A percentile compares a stretch with the other conserved stretches of the same genome.
phyloP scores from a whole-genome alignment of 1,284 basidiomycete species.

The Cerioporus squamosus region DNA sequence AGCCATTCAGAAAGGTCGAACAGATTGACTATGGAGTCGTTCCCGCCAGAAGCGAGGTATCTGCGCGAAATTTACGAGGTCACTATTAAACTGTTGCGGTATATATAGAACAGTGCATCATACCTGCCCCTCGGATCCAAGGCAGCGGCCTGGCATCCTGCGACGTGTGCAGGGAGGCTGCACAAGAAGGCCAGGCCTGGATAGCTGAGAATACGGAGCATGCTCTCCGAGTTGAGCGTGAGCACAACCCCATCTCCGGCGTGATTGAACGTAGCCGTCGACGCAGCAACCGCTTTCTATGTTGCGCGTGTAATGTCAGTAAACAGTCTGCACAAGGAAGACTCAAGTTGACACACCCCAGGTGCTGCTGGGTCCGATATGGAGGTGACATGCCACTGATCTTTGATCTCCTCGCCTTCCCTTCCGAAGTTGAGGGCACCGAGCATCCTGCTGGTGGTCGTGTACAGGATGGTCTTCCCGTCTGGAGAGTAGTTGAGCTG shows the following conservation, averaged over 20 bases:
- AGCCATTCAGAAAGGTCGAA: conserved; percentile 82
- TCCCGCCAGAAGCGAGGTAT: conserved; percentile 77
- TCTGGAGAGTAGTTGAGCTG: conserved; percentile 75
- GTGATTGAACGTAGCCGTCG: conserved; percentile 73
- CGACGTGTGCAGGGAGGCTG: conserved; percentile 71
- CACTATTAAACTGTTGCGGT: background rate
- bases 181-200: conserved; percentile 61
- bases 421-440: conserved; percentile 61
- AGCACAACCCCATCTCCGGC: conserved; percentile 70
- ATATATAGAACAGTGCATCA: conserved; percentile 3
- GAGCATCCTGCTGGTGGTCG: conserved; percentile 58
- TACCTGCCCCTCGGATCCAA: conserved; percentile 76
- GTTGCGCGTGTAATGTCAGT: conserved; percentile 35
- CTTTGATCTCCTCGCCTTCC: conserved; percentile 58
- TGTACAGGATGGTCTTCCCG: conserved; percentile 66
- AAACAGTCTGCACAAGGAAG: background rate
- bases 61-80: conserved; percentile 36
- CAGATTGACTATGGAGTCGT: conserved; percentile 80
- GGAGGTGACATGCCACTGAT: conserved; percentile 59
- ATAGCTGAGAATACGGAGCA: conserved; percentile 68
- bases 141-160: conserved; percentile 73
- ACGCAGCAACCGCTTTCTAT: conserved; percentile 36
- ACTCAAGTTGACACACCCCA: conserved; percentile 33
- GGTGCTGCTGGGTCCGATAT: conserved; percentile 37
- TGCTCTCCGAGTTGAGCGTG: conserved; percentile 62